Conservation (phyloP, 1,284 basidiomycete species). For the Sparassis latifolia region DNA sequence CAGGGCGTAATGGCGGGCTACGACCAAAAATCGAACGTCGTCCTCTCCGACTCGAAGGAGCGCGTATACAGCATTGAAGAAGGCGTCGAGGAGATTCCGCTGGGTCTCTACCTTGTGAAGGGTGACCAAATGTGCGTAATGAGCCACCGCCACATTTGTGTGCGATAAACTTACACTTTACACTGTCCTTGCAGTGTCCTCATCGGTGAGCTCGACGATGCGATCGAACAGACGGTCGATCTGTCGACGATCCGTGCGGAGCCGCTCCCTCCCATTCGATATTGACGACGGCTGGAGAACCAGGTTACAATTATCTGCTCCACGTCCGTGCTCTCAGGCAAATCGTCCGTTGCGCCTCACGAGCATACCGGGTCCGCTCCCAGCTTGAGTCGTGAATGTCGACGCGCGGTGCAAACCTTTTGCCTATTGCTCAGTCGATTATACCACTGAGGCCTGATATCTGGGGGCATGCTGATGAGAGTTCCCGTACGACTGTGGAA, state of each 20-base stretch:
- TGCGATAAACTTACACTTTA: not conserved
- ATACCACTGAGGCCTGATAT: too few relatives aligned
- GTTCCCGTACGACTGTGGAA: too few relatives aligned
- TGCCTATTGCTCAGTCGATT: too few relatives aligned
- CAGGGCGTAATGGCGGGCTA: constrained; percentile 87
- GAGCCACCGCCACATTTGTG: not conserved
- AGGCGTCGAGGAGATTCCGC: constrained; percentile 89
- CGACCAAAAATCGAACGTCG: constrained; percentile 91
- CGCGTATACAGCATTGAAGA: constrained; percentile 86
- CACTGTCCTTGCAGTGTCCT: constrained; percentile 51
- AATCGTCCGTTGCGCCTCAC: too few relatives aligned
- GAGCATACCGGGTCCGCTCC: too few relatives aligned
- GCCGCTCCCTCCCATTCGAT: constrained; percentile 76
- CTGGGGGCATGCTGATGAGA: too few relatives aligned
- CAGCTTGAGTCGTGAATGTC: too few relatives aligned
- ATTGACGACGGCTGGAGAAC: constrained; percentile 30
- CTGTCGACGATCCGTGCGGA: constrained; percentile 81
- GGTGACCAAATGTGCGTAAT: constrained; percentile 90
- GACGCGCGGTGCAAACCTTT: too few relatives aligned
- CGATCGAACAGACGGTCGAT: constrained; percentile 76
- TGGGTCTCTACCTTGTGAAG: constrained; percentile 96
- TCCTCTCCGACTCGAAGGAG: constrained; percentile 87
- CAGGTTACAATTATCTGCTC: too few relatives aligned
- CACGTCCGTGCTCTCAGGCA: too few relatives aligned
- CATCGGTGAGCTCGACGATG: constrained; percentile 88